Evolutionary conservation across 2,329 filamentous ascomycete genomes (phyloP).

Genomic region (Monosporascus sp.): DNA sequence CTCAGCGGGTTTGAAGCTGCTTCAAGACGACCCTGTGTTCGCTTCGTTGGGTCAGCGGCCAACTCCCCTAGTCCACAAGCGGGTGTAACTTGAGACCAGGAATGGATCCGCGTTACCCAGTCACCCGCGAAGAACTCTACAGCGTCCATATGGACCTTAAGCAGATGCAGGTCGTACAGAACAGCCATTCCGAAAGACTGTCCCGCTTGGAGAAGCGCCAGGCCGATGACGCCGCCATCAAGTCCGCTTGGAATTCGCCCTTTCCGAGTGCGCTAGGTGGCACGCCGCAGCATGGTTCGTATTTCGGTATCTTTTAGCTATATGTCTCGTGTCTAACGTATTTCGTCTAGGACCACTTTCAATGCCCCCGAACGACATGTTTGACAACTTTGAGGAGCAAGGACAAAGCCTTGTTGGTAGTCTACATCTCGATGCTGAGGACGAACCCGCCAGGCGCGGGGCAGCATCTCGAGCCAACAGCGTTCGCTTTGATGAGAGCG

Average conservation of each 20-base stretch:
- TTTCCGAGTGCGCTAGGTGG: slow-evolving; percentile 82
- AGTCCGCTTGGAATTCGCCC: slow-evolving; percentile 90
- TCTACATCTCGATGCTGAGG: slow-evolving; percentile 79
- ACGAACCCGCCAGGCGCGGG: slow-evolving; percentile 78
- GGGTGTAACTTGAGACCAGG: slow-evolving; percentile 28
- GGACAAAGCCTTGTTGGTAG: slow-evolving; percentile 73
- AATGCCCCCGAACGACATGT: slow-evolving; percentile 75
- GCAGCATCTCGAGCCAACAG: slow-evolving; percentile 92
- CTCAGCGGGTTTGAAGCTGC: slow-evolving; percentile 1
- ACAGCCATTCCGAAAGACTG: slow-evolving; percentile 57
- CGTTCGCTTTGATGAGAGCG: slow-evolving; percentile 94
- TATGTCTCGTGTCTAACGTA: slow-evolving; percentile 13
- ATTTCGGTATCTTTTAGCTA: slow-evolving; percentile 3
- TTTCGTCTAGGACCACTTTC: slow-evolving; percentile 63
- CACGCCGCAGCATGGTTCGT: slow-evolving; percentile 79
- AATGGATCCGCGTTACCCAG: slow-evolving; percentile 60
- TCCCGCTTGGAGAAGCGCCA: slow-evolving; percentile 60
- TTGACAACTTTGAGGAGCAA: slow-evolving; percentile 86
- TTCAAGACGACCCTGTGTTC: slow-evolving; percentile 1
- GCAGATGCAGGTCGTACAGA: slow-evolving; percentile 60
- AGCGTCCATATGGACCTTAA: slow-evolving; percentile 67
- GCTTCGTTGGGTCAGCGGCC: slow-evolving; percentile 1
- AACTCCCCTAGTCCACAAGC: slow-evolving; percentile 5
- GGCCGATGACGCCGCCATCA: slow-evolving; percentile 62
- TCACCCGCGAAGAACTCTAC: slow-evolving; percentile 60